phyloP scores from a whole-genome alignment of 441 rosid genomes.

The Flueggea neowawraea region DNA sequence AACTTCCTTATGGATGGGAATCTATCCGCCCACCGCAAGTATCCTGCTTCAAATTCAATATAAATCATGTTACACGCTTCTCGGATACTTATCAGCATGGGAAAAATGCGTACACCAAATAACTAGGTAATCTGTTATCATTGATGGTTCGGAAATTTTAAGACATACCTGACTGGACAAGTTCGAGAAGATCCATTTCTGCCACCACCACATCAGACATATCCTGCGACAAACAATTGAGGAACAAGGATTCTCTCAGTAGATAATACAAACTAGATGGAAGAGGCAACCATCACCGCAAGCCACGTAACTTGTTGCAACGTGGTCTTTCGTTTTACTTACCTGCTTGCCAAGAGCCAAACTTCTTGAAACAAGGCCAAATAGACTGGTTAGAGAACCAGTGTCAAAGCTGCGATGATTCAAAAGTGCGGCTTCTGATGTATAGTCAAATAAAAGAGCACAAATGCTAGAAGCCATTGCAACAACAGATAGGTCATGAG shows the following conservation, averaged over 20 bases:
- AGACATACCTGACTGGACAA: conserved; percentile 56
- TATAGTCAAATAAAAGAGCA: conserved; percentile 56
- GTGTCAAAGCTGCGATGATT: conserved; percentile 41
- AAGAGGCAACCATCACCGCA: neutral
- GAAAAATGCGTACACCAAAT: neutral
- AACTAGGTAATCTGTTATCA: neutral
- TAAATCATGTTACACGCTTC: neutral
- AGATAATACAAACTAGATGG: neutral
- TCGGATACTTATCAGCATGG: neutral
- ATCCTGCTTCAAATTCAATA: conserved; percentile 41
- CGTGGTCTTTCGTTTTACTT: conserved; percentile 1
- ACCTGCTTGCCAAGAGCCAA: conserved; percentile 54
- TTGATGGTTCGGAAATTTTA: neutral
- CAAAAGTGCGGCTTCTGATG: conserved; percentile 72
- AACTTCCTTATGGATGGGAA: conserved; percentile 42
- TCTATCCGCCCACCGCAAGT: conserved; percentile 59
- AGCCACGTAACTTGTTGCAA: neutral
- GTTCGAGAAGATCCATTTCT: conserved; percentile 70
- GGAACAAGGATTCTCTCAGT: neutral
- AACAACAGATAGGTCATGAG: conserved; percentile 36
- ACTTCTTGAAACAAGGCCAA: conserved; percentile 55
- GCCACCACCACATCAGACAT: conserved; percentile 28
- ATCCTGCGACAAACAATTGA: conserved; percentile 32
- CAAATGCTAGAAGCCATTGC: conserved; percentile 87
- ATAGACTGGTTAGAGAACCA: conserved; percentile 36